A percentile compares a stretch with the other conserved stretches of the same genome.
Conservation (phyloP, 306 rosid species). For the Urtica urens region DNA sequence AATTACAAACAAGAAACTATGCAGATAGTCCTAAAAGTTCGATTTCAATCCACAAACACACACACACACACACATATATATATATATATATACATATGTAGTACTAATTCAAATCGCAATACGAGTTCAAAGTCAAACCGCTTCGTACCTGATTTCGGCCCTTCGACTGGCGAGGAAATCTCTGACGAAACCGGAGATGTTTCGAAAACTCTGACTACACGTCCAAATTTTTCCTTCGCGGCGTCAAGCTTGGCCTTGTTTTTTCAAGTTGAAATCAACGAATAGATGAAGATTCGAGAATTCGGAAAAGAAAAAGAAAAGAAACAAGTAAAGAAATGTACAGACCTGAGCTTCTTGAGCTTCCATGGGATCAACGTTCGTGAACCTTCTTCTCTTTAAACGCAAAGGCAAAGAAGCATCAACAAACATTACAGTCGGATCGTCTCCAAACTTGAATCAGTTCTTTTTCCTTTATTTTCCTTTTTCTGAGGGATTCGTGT, state of each 20-base stretch:
- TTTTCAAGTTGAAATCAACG: conserved; percentile 11
- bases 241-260: conserved; percentile 43
- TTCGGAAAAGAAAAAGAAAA: background rate
- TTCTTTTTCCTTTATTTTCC: background rate
- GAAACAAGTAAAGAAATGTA: background rate
- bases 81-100: too few relatives aligned
- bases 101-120: too few relatives aligned
- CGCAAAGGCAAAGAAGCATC: conserved; percentile 27
- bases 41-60: background rate
- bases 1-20: background rate
- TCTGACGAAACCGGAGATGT: conserved; percentile 40
- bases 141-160: conserved; percentile 29
- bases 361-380: conserved; percentile 41
- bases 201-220: conserved; percentile 66
- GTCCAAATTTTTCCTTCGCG: conserved; percentile 50
- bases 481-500: too few relatives aligned
- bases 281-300: conserved; percentile 1
- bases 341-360: conserved; percentile 40
- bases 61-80: background rate
- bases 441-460: background rate
- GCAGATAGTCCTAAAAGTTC: background rate
- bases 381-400: conserved; percentile 47
- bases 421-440: conserved; percentile 40
- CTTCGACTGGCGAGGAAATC: conserved; percentile 29
- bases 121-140: background rate